Conservation (phyloP, 352 stramenopile species). For the Pseudoperonospora humuli region DNA sequence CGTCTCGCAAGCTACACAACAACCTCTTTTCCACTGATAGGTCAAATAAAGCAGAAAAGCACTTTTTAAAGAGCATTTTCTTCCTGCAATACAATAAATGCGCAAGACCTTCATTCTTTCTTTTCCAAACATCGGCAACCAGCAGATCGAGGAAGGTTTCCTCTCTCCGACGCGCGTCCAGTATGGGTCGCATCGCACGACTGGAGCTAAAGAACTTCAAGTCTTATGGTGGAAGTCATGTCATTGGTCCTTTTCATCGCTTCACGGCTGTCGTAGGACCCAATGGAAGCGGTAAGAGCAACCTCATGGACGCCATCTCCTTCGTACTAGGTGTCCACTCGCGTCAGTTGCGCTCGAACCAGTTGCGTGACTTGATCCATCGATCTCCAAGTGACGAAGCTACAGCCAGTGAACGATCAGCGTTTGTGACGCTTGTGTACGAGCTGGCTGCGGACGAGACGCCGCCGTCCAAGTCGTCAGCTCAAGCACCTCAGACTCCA, state of each 20-base stretch:
- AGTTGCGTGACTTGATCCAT: conserved; percentile 97
- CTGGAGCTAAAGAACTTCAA: conserved; percentile 99
- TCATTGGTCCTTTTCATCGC: conserved; percentile 95
- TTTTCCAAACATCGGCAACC: no score
- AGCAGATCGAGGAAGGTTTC: background rate
- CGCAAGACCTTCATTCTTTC: no score
- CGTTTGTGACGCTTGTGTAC: conserved; percentile 94
- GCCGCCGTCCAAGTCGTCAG: conserved; percentile 25
- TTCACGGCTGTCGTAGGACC: conserved; percentile 98
- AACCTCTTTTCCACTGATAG: no score
- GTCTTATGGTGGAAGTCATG: conserved; percentile 90
- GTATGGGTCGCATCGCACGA: conserved; percentile 84
- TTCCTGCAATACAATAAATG: no score
- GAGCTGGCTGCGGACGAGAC: conserved; percentile 63
- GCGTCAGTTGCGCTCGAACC: conserved; percentile 91
- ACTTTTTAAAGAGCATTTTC: no score
- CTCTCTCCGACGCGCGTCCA: background rate
- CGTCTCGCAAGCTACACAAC: no score
- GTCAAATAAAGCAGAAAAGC: no score
- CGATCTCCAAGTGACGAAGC: conserved; percentile 38
- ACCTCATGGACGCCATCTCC: conserved; percentile 94
- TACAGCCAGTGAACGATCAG: conserved; percentile 30
- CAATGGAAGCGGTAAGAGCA: conserved; percentile 93
- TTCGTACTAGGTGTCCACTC: conserved; percentile 98
- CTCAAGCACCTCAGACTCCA: background rate